phyloP scores from a whole-genome alignment of 805 yeast genomes.

The Candida khao-thaluensis region DNA sequence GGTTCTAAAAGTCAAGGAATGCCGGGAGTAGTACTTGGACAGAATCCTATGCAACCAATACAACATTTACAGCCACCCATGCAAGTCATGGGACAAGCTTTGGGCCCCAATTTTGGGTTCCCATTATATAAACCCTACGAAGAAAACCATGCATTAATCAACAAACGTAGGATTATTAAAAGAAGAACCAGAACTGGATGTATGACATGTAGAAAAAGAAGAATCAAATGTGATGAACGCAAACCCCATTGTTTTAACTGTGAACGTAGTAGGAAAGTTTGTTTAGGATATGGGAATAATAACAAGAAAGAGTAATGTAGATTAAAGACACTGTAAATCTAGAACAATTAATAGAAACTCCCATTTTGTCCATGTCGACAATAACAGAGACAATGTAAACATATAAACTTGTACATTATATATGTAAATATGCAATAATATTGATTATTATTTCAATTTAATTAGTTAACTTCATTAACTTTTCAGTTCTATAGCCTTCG shows the following conservation, averaged over 20 bases:
- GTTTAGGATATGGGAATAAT: slow-evolving; percentile 60
- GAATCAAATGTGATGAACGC: slow-evolving; percentile 75
- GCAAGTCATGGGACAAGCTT: slow-evolving; percentile 2
- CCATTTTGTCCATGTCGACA: too few relatives aligned
- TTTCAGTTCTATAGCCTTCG: slow-evolving; percentile 17
- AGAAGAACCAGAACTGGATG: slow-evolving; percentile 75
- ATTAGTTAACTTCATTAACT: slow-evolving; percentile 10
- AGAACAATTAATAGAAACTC: too few relatives aligned
- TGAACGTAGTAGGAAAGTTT: slow-evolving; percentile 59
- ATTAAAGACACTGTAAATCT: neutral
- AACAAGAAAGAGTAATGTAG: slow-evolving; percentile 6
- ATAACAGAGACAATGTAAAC: too few relatives aligned
- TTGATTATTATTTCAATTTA: slow-evolving; percentile 3
- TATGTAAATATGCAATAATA: slow-evolving; percentile 3
- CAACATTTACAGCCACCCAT: slow-evolving; percentile 5
- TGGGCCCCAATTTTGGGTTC: slow-evolving; percentile 5
- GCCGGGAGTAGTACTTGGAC: slow-evolving; percentile 2
- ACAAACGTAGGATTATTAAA: slow-evolving; percentile 46
- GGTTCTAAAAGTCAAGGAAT: neutral
- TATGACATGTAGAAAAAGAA: slow-evolving; percentile 65
- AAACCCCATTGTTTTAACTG: slow-evolving; percentile 71
- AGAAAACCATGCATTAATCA: slow-evolving; percentile 16
- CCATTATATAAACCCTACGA: slow-evolving; percentile 15
- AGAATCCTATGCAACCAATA: slow-evolving; percentile 1
- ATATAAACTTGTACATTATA: slow-evolving; percentile 1